Base-by-base conservation (phyloP, 257 asterid species). In the Lavandula angustifolia region DNA sequence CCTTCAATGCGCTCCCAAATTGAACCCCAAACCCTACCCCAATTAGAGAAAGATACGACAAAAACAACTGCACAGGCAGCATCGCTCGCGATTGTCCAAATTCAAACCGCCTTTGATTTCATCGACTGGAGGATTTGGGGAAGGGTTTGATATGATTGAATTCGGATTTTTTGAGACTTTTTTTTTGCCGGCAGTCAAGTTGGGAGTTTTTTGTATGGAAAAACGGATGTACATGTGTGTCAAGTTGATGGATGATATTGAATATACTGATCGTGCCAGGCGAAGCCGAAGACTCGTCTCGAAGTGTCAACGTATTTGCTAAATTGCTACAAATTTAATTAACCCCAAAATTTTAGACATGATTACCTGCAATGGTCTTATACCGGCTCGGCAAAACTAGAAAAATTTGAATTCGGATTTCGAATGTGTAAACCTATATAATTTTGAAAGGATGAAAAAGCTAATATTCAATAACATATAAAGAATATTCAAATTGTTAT, bases 1-100 rank as follows among this genome's bases (percentile, higher is more conserved):
- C 75, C 61, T 87, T 87, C 22, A 90, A 17, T 11, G 95, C 94
- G 47, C 77, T 79, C 82, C 88, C 98, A 55, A 73, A 73, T 54
- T 68, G 73, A 74, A 82, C 40, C 73, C 85, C 78, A 42, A 79
- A 71, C 80, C 85, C 86, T 62, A 86, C 61, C 73, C 79, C 86
- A 34, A 84, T 68, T 57, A 75, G 82, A 59, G 27, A 22, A 22
- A 92, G 53, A 59, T 74, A 35, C 40, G 76, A 35, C 14, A 85
- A 13, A 29, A 85, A 4, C 44, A 72, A 47, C 84, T 77, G 60
- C 64, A 72, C 18, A 34, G 59, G 32, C 42, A 50, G 12, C 83
- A 75, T 77, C n/a, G 44, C 64, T 67, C 27, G 54, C 17, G 67
- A 9, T 33, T 72, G 67, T 54, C 49, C 37, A 48, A 18, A 31